Base-by-base conservation (phyloP, 2,329 filamentous ascomycete species). In the Shiraia sp. region DNA sequence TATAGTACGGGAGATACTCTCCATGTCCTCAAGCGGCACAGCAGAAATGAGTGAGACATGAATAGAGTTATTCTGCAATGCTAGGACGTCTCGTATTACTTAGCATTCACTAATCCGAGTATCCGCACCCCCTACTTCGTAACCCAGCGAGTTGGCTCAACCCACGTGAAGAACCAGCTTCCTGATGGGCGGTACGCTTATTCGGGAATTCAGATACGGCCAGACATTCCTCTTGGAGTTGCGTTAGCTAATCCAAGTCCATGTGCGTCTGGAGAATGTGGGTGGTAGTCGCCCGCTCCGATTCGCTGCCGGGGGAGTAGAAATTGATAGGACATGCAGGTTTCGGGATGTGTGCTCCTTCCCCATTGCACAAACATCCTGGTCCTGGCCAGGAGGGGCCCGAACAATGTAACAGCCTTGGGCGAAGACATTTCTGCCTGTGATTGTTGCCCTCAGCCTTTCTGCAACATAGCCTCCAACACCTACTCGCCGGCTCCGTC, bases 401-500 rank as follows among this genome's bases (percentile, higher is more conserved):
- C 31, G 22, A 19, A 19, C 31, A 19, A 15, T 32, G 31, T 9
- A 32, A 32, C 15, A 15, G n/a, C 31, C 17, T 19, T 19, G 31
- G 15, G 22, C n/a, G 17, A 32, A n/a, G 10, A n/a, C n/a, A 3
- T 12, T 19, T 22, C 22, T 8, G 13, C 32, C 32, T 14, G 12
- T 35, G n/a, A 23, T 10, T 14, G 14, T 14, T 25, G 9, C 32
- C n/a, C 17, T 15, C n/a, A 24, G 31, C 15, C 31, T 19, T 22
- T 35, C 22, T 25, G 19, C 13, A 35, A 26, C 32, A 10, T 14
- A 13, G 22, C n/a, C 16, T 12, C 32, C 10, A 24, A 22, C 19
- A 34, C 32, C 6, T 9, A 35, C 26, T 44, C 27, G 33, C 24
- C 30, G 28, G 44, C 47, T 49, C 19, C 19, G 19, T 22, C 19